Evolutionary conservation across 164 flowering plant species (phyloP), one percentile per base, ranked within the genome.

Genomic region (Cinnamomum chago): DNA sequence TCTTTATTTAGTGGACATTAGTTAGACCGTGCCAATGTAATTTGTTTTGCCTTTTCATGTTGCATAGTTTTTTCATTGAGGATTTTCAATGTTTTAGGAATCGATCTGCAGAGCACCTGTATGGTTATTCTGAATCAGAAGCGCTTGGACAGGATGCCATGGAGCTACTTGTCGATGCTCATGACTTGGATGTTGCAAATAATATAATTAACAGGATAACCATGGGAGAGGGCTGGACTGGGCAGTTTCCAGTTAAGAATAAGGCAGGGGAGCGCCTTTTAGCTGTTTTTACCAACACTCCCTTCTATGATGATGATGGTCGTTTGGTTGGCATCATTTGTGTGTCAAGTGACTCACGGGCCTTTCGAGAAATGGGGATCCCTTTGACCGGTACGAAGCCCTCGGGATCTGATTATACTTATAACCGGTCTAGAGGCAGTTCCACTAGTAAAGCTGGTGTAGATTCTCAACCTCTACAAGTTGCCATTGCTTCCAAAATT

Each of bases 151-250:
- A 81, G 74, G 85, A 87, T 86, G 86, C 82, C 30, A 74, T 89
- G 72, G 88, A 85, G 77, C 86, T 96, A 20, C 73, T 96, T 18
- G 72, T 76, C 11, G 95, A 92, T 81, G 76, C 84, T 18, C 79
- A 62, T 67, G 89, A 96, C 81, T 67, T 51, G 71, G 76, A 68
- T 3, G 50, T 81, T 22, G 94, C 86, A 18, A 80, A 65, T 55
- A 77, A 84, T 75, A 89, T 96, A 50, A 65, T 89, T 3, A 73
- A 76, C 28, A 90, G 89, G 33, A 86, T 84, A 40, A 72, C 30
- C 9, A 75, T 72, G 84, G 98, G 98, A 28, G 92, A 92, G 84
- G 85, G 83, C 68, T 96, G 98, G 98, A 87, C 92, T 0, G 99
- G 99, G 58, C 86, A 86, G 73, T 85, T 91, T 68, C 98, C 98